phyloP scores from a whole-genome alignment of 2,329 filamentous ascomycete genomes.

The Madurella fahalii region DNA sequence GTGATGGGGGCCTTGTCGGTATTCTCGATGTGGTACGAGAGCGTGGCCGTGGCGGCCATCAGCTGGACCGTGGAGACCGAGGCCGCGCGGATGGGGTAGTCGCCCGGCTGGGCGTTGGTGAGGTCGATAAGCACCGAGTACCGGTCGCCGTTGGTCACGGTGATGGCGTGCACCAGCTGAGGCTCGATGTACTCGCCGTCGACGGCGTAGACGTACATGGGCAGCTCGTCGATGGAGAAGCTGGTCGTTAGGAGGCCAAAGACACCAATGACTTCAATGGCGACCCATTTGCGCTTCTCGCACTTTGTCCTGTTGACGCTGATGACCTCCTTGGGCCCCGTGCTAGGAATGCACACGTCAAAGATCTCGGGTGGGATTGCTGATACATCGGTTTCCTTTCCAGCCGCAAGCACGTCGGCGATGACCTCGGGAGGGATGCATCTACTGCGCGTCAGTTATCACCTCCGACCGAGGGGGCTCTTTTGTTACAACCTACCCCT shows the following conservation, averaged over 20 bases:
- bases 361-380: not conserved
- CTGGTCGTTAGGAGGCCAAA: slow-evolving; percentile 40
- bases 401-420: not conserved
- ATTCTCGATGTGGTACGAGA: slow-evolving; percentile 37
- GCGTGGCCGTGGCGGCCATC: slow-evolving; percentile 47
- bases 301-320: not conserved
- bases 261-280: slow-evolving; percentile 52
- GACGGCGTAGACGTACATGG: slow-evolving; percentile 51
- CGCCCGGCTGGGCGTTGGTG: slow-evolving; percentile 36
- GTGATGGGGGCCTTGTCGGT: slow-evolving; percentile 18
- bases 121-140: slow-evolving; percentile 49
- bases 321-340: not conserved
- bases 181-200: slow-evolving; percentile 54
- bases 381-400: not conserved
- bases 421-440: not conserved
- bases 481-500: not conserved
- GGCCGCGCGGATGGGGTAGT: slow-evolving; percentile 53
- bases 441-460: not conserved
- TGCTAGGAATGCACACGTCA: not conserved
- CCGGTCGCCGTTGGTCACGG: slow-evolving; percentile 48
- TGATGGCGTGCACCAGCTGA: slow-evolving; percentile 44
- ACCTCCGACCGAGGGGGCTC: no score
- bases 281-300: slow-evolving; percentile 38
- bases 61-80: slow-evolving; percentile 48
- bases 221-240: slow-evolving; percentile 50